These are phyloP conservation scores for Erodium maritimum DNA, from an alignment of 345 rosid genomes.

Conservation along the genomic window DNA sequence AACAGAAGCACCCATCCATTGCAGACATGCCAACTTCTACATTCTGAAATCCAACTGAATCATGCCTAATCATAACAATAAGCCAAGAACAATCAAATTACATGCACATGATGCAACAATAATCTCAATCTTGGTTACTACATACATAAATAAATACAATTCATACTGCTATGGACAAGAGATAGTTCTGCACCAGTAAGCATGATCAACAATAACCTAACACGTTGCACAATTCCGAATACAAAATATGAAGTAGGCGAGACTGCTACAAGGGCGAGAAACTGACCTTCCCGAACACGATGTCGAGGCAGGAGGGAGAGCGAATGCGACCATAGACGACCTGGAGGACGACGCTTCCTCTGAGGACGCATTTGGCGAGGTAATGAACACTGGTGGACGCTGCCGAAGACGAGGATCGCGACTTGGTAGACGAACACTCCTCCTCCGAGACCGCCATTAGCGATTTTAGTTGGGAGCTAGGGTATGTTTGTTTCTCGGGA, in stretches of 20 bases:
- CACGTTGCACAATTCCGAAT: background rate
- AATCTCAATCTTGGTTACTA: background rate
- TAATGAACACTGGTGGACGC: conserved; percentile 37
- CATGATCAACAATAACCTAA: background rate
- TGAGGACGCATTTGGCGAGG: conserved; percentile 83
- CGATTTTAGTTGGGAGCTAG: conserved; percentile 9
- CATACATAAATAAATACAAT: too few species aligned
- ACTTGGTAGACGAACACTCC: conserved; percentile 66
- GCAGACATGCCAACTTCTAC: background rate
- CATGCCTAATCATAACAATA: too few species aligned
- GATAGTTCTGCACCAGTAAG: background rate
- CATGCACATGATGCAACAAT: background rate
- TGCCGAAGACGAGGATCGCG: conserved; percentile 51
- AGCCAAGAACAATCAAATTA: too few species aligned
- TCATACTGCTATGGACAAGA: background rate
- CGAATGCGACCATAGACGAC: conserved; percentile 77
- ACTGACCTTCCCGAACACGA: conserved; percentile 82
- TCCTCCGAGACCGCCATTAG: conserved; percentile 91
- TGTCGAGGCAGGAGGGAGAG: conserved; percentile 46
- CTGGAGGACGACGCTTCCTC: conserved; percentile 77
- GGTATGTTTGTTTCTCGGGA: conserved; percentile 4
- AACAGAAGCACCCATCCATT: background rate
- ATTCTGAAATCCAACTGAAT: background rate
- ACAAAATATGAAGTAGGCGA: background rate
- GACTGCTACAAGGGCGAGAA: background rate